Percentiles rank a stretch among this genome's conserved stretches.
Conservation (phyloP, 139 green algal species). For the Tetraselmis chui region DNA sequence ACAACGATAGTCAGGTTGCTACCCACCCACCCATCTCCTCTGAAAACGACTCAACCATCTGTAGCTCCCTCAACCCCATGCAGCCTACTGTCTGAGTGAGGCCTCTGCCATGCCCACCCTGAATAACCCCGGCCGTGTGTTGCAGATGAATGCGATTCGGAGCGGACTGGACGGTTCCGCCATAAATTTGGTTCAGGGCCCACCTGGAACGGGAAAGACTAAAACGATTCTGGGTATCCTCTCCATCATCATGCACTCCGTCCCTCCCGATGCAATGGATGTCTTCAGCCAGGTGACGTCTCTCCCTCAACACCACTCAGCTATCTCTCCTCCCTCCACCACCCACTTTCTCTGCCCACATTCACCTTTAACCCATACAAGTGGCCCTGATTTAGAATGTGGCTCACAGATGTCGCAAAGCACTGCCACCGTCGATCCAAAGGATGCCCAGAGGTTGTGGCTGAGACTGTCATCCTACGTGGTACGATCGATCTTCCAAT, state of each 20-base stretch:
- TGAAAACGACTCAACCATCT: too few species aligned
- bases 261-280: slow-evolving; percentile 21
- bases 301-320: too few species aligned
- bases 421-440: background rate
- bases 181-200: slow-evolving; percentile 79
- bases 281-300: slow-evolving; percentile 10
- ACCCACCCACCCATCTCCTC: background rate
- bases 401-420: background rate
- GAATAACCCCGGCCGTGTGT: too few species aligned
- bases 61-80: too few species aligned
- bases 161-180: slow-evolving; percentile 58
- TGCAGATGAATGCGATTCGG: slow-evolving; percentile 59
- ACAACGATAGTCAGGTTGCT: slow-evolving; percentile 60
- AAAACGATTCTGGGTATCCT: slow-evolving; percentile 80
- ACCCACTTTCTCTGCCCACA: too few species aligned
- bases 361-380: too few species aligned
- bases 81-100: too few species aligned
- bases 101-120: too few species aligned
- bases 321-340: too few species aligned
- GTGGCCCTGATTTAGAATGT: too few species aligned
- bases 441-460: background rate
- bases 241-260: slow-evolving; percentile 77
- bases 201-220: slow-evolving; percentile 84
- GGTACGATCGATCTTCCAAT: too few species aligned
- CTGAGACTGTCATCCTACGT: background rate